Base-by-base conservation (phyloP, 768 basidiomycete genomes). In the Boletus subparvulus region DNA sequence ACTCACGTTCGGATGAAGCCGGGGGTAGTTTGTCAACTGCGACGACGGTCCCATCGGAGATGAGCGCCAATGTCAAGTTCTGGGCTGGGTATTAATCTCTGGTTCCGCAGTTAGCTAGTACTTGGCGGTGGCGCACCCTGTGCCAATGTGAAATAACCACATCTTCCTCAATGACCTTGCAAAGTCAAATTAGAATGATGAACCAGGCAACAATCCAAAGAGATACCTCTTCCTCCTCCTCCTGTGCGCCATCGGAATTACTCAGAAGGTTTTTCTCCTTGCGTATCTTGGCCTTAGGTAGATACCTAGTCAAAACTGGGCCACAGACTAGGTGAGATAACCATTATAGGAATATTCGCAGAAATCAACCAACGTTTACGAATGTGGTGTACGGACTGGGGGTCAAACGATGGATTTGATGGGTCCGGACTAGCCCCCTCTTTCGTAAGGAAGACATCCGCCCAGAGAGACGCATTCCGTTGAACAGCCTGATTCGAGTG, bases 1-100 rank as follows among this genome's bases (percentile, higher is more conserved):
- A 80, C 87, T 62, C 58, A 92, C 90, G 82, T 68, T 87, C 82
- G 17, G 72, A 63, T 5, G 90, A 61, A 6, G 85, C 83, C 6
- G 83, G 80, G 0, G 90, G 83, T 17, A 92, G 65, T 53, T 80
- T 75, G 8, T 69, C 63, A 58, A 81, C 80, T 10, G 83, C 79
- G 42, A 97, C 55, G 1, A 74, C 66, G 2, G 76, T 64, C n/a
- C 76, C 76, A 60, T 94, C 89, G 19, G 91, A 90, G 40, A 98
- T 76, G 41, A 99, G 76, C 7, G 89, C 89, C 36, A 99, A 71
- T 0, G 94, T 97, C 19, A 99, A 67, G 71, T 98, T 98, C 85
- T 93, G 70, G 4, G 46, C 39, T 33, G 21, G 3, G 19, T 26
- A 57, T 63, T 39, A 66, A 39, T 19, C 50, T n/a, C 48, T 21